Conservation (phyloP, 83 land plant genomes). For the Diphasiastrum complanatum region DNA sequence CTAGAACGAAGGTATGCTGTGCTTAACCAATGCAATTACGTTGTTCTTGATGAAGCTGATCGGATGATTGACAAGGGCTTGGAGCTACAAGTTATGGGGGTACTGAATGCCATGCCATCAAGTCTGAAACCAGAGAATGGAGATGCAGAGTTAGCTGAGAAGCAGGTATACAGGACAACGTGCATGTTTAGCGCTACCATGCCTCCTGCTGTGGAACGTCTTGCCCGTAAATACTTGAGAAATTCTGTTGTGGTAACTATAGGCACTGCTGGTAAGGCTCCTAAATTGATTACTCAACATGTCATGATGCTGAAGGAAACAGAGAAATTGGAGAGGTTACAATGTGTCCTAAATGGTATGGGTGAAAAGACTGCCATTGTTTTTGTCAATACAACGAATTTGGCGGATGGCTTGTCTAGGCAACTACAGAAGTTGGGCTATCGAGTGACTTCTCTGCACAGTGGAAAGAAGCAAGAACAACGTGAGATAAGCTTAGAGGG, state of each 20-base stretch:
- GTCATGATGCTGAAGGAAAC: conserved; percentile 80
- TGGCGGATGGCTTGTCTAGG: conserved; percentile 63
- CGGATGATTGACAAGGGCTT: conserved; percentile 82
- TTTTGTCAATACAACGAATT: conserved; percentile 72
- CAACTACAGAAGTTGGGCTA: conserved; percentile 63
- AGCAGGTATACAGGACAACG: conserved; percentile 74
- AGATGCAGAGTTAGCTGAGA: conserved; percentile 83
- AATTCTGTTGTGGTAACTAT: conserved; percentile 89
- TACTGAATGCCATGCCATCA: conserved; percentile 93
- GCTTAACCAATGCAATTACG: conserved; percentile 75
- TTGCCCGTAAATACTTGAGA: conserved; percentile 80
- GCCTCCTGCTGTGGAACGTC: conserved; percentile 88
- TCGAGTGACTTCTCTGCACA: conserved; percentile 77
- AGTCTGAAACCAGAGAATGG: conserved; percentile 91
- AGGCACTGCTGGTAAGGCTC: conserved; percentile 88
- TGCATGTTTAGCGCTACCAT: conserved; percentile 97
- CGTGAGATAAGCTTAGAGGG: conserved; percentile 91
- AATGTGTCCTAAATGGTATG: conserved; percentile 58
- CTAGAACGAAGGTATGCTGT: conserved; percentile 60
- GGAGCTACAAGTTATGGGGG: conserved; percentile 86
- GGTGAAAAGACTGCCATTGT: conserved; percentile 87
- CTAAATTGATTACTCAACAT: conserved; percentile 77
- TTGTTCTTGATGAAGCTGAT: conserved; percentile 74
- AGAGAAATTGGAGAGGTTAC: conserved; percentile 69
- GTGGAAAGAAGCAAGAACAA: conserved; percentile 92